Evolutionary conservation across 805 yeast species (phyloP).

Genomic region (Saccharomycopsis amapae): DNA sequence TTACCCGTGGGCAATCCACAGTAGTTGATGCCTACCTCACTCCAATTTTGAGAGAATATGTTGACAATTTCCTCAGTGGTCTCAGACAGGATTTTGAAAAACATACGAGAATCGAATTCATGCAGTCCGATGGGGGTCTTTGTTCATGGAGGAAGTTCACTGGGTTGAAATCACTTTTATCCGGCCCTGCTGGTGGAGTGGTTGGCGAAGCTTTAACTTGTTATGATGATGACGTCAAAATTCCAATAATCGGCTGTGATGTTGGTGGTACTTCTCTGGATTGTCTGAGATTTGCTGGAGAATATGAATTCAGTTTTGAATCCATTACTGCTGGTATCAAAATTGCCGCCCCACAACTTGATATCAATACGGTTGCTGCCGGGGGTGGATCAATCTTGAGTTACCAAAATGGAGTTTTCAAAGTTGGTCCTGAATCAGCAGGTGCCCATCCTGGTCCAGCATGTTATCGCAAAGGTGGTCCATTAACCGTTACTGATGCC

Average conservation of each 20-base stretch:
- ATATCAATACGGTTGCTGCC: slow-evolving; percentile 77
- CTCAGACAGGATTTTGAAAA: slow-evolving; percentile 42
- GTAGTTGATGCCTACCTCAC: slow-evolving; percentile 82
- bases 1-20: slow-evolving; percentile 70
- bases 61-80: slow-evolving; percentile 55
- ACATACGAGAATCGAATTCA: slow-evolving; percentile 53
- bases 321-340: slow-evolving; percentile 78
- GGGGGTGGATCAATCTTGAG: slow-evolving; percentile 71
- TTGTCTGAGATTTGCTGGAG: slow-evolving; percentile 68
- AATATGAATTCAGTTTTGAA: slow-evolving; percentile 75
- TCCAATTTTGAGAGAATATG: slow-evolving; percentile 65
- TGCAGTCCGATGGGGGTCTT: slow-evolving; percentile 96
- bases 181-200: slow-evolving; percentile 98
- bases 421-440: slow-evolving; percentile 87
- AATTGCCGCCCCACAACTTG: slow-evolving; percentile 77
- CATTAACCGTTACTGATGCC: slow-evolving; percentile 81
- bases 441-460: slow-evolving; percentile 89
- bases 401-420: slow-evolving; percentile 66
- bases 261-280: slow-evolving; percentile 93
- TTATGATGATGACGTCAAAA: slow-evolving; percentile 43
- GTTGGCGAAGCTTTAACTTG: slow-evolving; percentile 89
- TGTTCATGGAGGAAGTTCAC: slow-evolving; percentile 79
- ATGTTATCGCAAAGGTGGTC: slow-evolving; percentile 79
- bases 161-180: slow-evolving; percentile 79
- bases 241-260: slow-evolving; percentile 75